Conservation (phyloP, 352 stramenopile species). For the Globisporangium alternatum region DNA sequence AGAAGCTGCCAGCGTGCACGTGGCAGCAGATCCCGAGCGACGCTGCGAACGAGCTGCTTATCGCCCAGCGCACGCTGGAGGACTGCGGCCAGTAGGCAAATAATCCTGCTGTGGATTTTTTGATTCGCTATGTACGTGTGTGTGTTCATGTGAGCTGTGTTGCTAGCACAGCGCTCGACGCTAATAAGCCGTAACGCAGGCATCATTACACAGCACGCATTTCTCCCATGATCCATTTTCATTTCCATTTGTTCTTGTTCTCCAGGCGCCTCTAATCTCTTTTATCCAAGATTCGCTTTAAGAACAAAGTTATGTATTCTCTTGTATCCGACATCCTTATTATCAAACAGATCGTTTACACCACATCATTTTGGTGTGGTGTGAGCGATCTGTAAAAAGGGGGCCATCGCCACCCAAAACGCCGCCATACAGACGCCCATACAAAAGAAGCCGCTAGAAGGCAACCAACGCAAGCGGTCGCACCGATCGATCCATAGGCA, state of each 20-base stretch:
- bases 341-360: too few relatives aligned
- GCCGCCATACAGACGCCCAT: constrained; percentile 14
- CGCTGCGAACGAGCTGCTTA: constrained; percentile 33
- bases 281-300: neutral
- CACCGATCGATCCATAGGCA: neutral
- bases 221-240: neutral
- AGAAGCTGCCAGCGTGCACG: constrained; percentile 33
- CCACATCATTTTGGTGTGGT: too few relatives aligned
- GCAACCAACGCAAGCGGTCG: constrained; percentile 5
- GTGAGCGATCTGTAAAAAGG: neutral
- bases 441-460: constrained; percentile 4
- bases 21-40: constrained; percentile 32
- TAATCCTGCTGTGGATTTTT: neutral
- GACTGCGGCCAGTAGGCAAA: constrained; percentile 28
- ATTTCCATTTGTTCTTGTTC: neutral
- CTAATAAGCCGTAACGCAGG: neutral
- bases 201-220: neutral
- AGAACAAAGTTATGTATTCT: too few relatives aligned
- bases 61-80: constrained; percentile 41
- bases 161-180: neutral
- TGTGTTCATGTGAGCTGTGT: neutral
- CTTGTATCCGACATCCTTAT: too few relatives aligned
- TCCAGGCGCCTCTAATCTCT: neutral
- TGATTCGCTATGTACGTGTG: neutral
- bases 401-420: constrained; percentile 3